Conservation (phyloP, 805 yeast genomes). For the Candida odintsovae region DNA sequence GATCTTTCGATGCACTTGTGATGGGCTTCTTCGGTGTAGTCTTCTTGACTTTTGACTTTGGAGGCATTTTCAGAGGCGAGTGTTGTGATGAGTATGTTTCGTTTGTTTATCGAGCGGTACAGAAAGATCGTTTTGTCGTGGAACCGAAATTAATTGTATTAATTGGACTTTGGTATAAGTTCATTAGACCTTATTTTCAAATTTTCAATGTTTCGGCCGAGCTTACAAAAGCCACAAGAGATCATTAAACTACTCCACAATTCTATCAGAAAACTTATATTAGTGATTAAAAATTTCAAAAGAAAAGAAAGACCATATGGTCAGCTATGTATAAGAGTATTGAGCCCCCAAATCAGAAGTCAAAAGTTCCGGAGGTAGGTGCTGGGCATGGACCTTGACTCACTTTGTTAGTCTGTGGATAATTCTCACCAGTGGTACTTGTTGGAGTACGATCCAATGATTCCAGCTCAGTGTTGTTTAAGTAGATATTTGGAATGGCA, state of each 20-base stretch:
- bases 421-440: neutral
- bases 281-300: no score
- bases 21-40: neutral
- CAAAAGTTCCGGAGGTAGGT: neutral
- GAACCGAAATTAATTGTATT: no score
- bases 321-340: neutral
- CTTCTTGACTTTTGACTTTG: constrained; percentile 1
- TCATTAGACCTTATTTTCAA: neutral
- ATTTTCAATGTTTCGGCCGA: no score
- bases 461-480: constrained; percentile 1
- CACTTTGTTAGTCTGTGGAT: neutral
- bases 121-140: no score
- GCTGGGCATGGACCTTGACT: no score
- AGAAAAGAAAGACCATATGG: no score
- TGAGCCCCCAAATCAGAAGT: neutral
- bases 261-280: no score
- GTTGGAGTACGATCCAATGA: neutral
- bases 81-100: neutral
- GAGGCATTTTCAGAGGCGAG: constrained; percentile 3
- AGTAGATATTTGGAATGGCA: constrained; percentile 3
- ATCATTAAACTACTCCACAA: no score
- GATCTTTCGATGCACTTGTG: neutral
- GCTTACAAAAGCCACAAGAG: no score
- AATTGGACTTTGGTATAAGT: no score
- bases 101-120: no score